Evolutionary conservation across 441 rosid genomes (phyloP).

Genomic region (Eutrema salsugineum): DNA sequence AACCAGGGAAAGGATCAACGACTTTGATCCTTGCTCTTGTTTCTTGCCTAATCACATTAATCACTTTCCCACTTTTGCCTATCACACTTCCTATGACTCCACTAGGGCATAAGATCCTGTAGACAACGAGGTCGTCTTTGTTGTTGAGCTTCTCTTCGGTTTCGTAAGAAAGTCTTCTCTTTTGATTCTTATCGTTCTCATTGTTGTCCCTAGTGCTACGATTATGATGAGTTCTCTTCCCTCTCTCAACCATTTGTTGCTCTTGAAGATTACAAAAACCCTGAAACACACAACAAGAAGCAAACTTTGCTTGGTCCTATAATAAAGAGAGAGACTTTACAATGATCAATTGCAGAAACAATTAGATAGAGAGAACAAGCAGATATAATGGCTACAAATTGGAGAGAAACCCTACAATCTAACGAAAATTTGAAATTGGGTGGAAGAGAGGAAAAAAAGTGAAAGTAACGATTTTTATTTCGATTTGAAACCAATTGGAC

Average conservation of each 20-base stretch:
- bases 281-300: constrained; percentile 4
- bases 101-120: constrained; percentile 89
- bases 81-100: constrained; percentile 94
- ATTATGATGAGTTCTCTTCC: constrained; percentile 59
- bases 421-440: too few species aligned
- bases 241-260: constrained; percentile 70
- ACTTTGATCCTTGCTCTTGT: constrained; percentile 89
- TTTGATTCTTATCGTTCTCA: constrained; percentile 51
- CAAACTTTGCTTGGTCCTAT: too few species aligned
- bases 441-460: too few species aligned
- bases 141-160: constrained; percentile 42
- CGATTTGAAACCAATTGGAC: neutral
- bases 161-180: constrained; percentile 55
- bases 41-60: constrained; percentile 82
- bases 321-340: too few species aligned
- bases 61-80: constrained; percentile 91
- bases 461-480: neutral
- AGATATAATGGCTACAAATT: too few species aligned
- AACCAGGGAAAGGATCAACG: constrained; percentile 82
- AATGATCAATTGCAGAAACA: too few species aligned
- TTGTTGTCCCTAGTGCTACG: constrained; percentile 45
- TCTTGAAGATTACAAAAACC: neutral
- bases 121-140: constrained; percentile 52
- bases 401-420: too few species aligned
- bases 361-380: too few species aligned